Conservation (phyloP, 345 rosid species). For the Salix caprea region DNA sequence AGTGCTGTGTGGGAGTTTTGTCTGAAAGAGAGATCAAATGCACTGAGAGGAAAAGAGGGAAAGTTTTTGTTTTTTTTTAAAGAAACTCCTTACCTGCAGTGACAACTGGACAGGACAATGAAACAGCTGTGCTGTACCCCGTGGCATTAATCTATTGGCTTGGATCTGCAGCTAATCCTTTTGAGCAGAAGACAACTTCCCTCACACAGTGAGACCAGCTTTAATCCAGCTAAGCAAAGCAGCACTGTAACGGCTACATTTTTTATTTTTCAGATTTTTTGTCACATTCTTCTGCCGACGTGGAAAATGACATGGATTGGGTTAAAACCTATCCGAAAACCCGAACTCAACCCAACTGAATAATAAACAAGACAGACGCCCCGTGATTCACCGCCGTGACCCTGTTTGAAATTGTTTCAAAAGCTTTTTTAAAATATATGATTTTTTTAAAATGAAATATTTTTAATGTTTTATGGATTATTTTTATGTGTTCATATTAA, state of each 20-base stretch:
- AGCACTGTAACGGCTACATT: slow-evolving; percentile 14
- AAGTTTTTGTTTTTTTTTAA: background rate
- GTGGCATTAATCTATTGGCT: background rate
- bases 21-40: slow-evolving; percentile 1
- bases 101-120: slow-evolving; percentile 41
- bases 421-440: no score
- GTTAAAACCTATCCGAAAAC: background rate
- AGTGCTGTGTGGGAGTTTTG: background rate
- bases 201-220: slow-evolving; percentile 26
- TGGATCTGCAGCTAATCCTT: background rate
- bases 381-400: no score
- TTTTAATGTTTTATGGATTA: no score
- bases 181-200: slow-evolving; percentile 16
- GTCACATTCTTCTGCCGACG: background rate
- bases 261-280: background rate
- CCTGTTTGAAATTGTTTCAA: no score
- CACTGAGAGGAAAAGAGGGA: slow-evolving; percentile 15
- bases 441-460: no score
- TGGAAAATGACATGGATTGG: background rate
- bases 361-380: no score
- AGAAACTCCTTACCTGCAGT: slow-evolving; percentile 20
- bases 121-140: slow-evolving; percentile 32
- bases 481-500: no score
- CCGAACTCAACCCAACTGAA: background rate
- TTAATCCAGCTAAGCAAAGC: slow-evolving; percentile 26